Conservation (phyloP, 2,329 filamentous ascomycete genomes). For the Raffaelea arxii region DNA sequence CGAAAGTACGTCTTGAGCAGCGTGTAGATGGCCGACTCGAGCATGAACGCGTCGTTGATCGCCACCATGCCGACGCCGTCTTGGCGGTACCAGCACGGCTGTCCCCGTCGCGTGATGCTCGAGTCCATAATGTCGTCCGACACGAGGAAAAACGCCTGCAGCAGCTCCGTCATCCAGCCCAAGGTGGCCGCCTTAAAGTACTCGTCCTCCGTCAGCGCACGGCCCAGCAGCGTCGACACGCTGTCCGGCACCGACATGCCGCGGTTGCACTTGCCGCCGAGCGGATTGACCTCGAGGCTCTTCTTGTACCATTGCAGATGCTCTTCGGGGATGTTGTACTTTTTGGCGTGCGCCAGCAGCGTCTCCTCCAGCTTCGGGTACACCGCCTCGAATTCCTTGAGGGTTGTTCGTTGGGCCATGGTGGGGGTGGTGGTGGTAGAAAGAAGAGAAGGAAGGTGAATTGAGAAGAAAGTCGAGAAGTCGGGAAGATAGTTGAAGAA, state of each 20-base stretch:
- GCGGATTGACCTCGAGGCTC: conserved; percentile 75
- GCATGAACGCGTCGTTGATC: conserved; percentile 97
- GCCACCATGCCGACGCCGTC: conserved; percentile 87
- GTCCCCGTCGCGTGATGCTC: conserved; percentile 86
- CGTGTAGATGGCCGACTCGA: conserved; percentile 82
- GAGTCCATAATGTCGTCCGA: conserved; percentile 98
- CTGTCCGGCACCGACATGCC: conserved; percentile 97
- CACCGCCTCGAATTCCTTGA: conserved; percentile 80
- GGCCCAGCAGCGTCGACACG: conserved; percentile 63
- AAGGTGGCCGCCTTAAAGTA: conserved; percentile 82
- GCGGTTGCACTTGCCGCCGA: conserved; percentile 97
- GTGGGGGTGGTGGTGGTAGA: conserved; percentile 5
- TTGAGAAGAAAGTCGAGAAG: not conserved
- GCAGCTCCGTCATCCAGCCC: conserved; percentile 95
- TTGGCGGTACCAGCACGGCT: conserved; percentile 94
- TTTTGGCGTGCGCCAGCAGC: conserved; percentile 65
- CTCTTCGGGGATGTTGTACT: conserved; percentile 74
- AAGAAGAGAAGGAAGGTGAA: not conserved
- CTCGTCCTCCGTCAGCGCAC: conserved; percentile 66
- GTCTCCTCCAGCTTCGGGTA: conserved; percentile 81
- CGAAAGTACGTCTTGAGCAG: conserved; percentile 93
- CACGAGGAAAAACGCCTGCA: conserved; percentile 98
- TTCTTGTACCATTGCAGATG: conserved; percentile 80
- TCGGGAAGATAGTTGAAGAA: not conserved
- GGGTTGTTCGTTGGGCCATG: conserved; percentile 63